A percentile compares a stretch with the other conserved stretches of the same genome.
phyloP scores from a whole-genome alignment of 2,329 filamentous ascomycete species.

The Colletotrichum filicis region DNA sequence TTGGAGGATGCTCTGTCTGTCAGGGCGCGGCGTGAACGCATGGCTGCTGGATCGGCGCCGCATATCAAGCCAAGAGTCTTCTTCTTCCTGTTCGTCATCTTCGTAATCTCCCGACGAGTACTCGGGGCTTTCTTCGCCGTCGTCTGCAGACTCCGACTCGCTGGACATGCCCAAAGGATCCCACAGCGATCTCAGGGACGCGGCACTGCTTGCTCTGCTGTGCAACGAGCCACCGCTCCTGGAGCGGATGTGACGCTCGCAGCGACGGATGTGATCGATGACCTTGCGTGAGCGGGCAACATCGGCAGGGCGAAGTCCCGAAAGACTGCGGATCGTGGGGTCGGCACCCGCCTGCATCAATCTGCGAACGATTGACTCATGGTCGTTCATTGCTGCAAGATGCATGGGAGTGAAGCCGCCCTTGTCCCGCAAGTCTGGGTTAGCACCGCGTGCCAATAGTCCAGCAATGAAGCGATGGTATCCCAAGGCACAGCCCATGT shows the following conservation, averaged over 20 bases:
- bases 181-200: constrained; percentile 75
- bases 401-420: constrained; percentile 87
- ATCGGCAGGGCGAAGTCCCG: constrained; percentile 77
- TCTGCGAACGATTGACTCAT: constrained; percentile 79
- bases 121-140: constrained; percentile 54
- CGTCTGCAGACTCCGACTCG: constrained; percentile 52
- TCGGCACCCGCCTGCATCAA: constrained; percentile 80
- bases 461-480: constrained; percentile 81
- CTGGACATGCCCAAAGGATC: constrained; percentile 60
- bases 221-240: constrained; percentile 70
- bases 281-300: constrained; percentile 74
- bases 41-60: constrained; percentile 44
- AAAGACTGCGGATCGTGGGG: constrained; percentile 74
- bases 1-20: constrained; percentile 23
- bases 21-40: constrained; percentile 38
- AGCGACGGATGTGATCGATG: constrained; percentile 70
- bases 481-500: constrained; percentile 80
- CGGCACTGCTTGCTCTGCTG: constrained; percentile 74
- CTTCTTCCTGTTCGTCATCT: constrained; percentile 54
- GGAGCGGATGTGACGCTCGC: constrained; percentile 72
- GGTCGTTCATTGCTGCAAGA: constrained; percentile 80
- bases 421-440: constrained; percentile 78
- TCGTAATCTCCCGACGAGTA: constrained; percentile 58
- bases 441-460: constrained; percentile 81
- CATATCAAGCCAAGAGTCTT: constrained; percentile 51